Evolutionary conservation across 768 basidiomycete genomes (phyloP).

Genomic region (Trametes elegans): DNA sequence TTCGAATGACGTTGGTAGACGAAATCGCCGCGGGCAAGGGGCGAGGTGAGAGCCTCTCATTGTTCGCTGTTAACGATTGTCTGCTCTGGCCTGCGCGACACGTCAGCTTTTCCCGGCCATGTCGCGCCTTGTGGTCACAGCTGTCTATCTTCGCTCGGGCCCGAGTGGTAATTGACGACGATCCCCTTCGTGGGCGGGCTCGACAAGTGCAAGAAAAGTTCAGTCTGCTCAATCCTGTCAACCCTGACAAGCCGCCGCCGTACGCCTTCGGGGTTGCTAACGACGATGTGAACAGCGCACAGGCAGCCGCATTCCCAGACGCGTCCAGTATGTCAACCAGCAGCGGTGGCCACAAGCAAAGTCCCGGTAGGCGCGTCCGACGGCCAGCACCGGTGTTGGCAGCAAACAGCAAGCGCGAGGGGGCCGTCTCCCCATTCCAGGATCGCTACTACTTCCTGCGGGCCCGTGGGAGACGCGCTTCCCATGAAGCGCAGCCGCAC

Average conservation of each 20-base stretch:
- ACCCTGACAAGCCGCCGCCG: neutral
- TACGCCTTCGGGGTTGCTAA: neutral
- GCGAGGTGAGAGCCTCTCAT: too few species aligned
- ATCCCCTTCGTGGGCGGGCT: neutral
- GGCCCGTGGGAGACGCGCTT: neutral
- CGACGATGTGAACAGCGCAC: neutral
- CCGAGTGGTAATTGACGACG: neutral
- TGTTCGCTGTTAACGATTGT: neutral
- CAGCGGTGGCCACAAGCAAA: neutral
- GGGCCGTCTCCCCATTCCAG: neutral
- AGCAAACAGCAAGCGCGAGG: neutral
- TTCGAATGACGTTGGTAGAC: too few species aligned
- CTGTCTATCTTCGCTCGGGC: neutral
- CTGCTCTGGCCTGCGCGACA: too few species aligned
- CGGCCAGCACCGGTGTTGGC: neutral
- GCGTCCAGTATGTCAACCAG: neutral
- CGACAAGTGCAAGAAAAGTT: neutral
- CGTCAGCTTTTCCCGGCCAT: too few species aligned
- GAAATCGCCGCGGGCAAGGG: too few species aligned
- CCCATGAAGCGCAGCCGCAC: conserved; percentile 7
- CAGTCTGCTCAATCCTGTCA: conserved; percentile 3
- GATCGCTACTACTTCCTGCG: neutral
- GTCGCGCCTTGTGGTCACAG: neutral
- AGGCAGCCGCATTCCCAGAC: neutral
- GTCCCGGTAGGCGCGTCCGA: neutral